Conservation (phyloP, 2,329 filamentous ascomycete species). For the Colletotrichum kahawae region DNA sequence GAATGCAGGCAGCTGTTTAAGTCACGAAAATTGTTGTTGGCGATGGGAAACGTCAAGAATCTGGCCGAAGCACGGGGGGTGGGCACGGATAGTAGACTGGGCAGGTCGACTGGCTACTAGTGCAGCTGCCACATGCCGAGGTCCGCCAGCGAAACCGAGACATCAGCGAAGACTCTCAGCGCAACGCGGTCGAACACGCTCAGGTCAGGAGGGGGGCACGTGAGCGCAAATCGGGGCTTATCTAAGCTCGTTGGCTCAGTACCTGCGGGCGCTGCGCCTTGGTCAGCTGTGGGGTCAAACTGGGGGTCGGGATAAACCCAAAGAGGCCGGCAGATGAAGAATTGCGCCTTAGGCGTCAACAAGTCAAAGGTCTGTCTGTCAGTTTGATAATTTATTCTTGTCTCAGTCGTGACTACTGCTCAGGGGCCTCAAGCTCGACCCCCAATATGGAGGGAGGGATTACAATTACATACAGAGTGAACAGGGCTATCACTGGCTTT, state of each 20-base stretch:
- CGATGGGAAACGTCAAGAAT: neutral
- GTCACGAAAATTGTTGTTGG: neutral
- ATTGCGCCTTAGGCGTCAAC: neutral
- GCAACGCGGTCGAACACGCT: neutral
- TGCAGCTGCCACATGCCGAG: constrained; percentile 22
- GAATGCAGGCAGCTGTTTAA: neutral
- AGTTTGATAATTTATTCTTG: neutral
- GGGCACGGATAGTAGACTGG: neutral
- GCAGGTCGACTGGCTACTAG: neutral
- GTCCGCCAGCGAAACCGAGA: constrained; percentile 19
- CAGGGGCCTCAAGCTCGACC: neutral
- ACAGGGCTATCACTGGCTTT: neutral
- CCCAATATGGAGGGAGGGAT: neutral
- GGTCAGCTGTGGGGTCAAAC: neutral
- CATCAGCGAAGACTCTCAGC: neutral
- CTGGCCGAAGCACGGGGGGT: neutral
- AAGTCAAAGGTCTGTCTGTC: neutral
- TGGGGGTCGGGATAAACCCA: neutral
- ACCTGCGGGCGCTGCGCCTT: neutral
- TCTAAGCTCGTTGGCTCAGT: neutral
- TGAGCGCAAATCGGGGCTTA: neutral
- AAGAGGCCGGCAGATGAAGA: neutral
- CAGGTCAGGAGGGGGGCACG: neutral
- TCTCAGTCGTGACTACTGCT: neutral
- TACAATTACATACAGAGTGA: neutral